Base-by-base conservation (phyloP, 345 rosid genomes). In the Eucalyptus coolabah region DNA sequence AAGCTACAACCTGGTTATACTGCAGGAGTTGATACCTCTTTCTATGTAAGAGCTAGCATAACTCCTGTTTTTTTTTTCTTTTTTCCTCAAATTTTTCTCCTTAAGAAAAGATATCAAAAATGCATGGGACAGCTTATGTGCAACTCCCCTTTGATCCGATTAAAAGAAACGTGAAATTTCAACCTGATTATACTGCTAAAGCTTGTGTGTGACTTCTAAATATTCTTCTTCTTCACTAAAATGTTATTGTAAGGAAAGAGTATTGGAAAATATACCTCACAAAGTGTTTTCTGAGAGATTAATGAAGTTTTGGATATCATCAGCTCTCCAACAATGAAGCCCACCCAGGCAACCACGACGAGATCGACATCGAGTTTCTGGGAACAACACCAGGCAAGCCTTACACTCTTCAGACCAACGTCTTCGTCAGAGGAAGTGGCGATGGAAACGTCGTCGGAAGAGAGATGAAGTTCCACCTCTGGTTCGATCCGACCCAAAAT, bases 1-100 rank as follows among this genome's bases (percentile, higher is more conserved):
- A 97, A 96, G 93, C 97, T 98, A 85, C 99, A 98, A 53, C 14
- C 98, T 28, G 99, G 99, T 53, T 98, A 95, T 89, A 98, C 99
- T 45, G 99, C 99, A 18, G 99, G 99, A 91, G 99, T 98, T 53
- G 94, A 94, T 88, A 96, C 99, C 50, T 96, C 96, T 37, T 89
- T 98, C 87, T 97, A 97, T 65, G 99, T 98, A 89, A 92, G 94
- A 87, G 72, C 77, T n/a, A 40, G 45, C 60, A 86, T 53, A 54
- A n/a, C 11, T 23, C 88, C 30, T 9, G 7, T 6, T 15, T 4
- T 15, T 86, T 12, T 24, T 19, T 32, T 5, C 2, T 30, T 37
- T 87, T 81, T 14, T 13, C 37, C 53, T 86, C 10, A 86, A 87
- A 23, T 11, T 23, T 77, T 40, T 77, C 30, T 37, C 83, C 83